These are phyloP conservation scores for Scutellaria baicalensis DNA, from an alignment of 257 asterid species.

Conservation along the genomic window DNA sequence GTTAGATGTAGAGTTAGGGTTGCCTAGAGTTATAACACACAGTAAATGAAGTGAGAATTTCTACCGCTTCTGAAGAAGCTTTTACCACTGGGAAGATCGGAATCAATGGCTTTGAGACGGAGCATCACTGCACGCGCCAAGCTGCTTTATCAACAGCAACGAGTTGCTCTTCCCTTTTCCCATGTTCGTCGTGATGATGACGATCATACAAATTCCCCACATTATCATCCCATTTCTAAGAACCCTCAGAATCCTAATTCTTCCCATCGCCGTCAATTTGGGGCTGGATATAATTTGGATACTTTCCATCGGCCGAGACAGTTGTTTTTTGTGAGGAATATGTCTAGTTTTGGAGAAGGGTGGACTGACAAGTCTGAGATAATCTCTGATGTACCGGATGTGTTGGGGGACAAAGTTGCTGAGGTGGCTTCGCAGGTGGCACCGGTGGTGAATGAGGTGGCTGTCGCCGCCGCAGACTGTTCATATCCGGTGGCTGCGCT, in stretches of 20 bases:
- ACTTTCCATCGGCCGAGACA: constrained; percentile 19
- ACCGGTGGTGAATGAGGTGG: too few relatives aligned
- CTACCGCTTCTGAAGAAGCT: too few relatives aligned
- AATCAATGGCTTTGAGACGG: constrained; percentile 78
- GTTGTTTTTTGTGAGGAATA: constrained; percentile 35
- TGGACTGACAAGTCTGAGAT: constrained; percentile 37
- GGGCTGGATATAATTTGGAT: constrained; percentile 16
- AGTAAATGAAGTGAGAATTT: too few relatives aligned
- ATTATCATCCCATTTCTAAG: constrained; percentile 7
- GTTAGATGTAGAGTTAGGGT: too few relatives aligned
- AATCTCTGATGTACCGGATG: constrained; percentile 49
- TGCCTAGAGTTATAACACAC: too few relatives aligned
- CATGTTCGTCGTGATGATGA: constrained; percentile 33
- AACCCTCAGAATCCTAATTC: constrained; percentile 21
- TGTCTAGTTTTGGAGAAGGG: constrained; percentile 56
- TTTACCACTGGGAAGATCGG: too few relatives aligned
- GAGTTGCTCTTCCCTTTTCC: constrained; percentile 44
- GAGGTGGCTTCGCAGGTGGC: too few relatives aligned
- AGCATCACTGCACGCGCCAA: constrained; percentile 52
- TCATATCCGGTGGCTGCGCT: too few relatives aligned
- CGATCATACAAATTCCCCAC: constrained; percentile 15
- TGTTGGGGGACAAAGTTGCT: too few relatives aligned
- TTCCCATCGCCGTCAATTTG: too few relatives aligned
- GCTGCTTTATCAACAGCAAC: constrained; percentile 49
- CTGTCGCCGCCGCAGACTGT: too few relatives aligned